These are phyloP conservation scores for Hemisphaericaspora xylofermentans DNA, from an alignment of 1,139 yeast species.

Conservation along the genomic window DNA sequence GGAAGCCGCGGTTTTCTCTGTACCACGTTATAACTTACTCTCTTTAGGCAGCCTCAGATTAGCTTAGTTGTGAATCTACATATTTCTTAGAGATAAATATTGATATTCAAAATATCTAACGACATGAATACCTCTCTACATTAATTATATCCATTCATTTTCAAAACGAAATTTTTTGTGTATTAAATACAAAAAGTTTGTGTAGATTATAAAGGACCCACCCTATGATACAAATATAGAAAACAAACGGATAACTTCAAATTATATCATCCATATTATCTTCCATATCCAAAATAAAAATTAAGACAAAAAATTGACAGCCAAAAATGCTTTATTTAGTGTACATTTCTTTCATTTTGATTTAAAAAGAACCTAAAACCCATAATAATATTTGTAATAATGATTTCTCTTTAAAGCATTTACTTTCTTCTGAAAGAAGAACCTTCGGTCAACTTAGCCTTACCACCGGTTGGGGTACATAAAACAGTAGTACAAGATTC, in stretches of 20 bases:
- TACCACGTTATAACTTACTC: no score
- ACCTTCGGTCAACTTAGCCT: slow-evolving; percentile 99
- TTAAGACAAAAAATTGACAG: not conserved
- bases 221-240: slow-evolving; percentile 7
- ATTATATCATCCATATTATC: not conserved
- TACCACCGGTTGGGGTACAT: slow-evolving; percentile 99
- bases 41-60: no score
- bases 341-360: no score
- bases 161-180: slow-evolving; percentile 5
- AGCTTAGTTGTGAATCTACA: no score
- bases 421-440: slow-evolving; percentile 99
- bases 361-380: not conserved
- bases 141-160: not conserved
- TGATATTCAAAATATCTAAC: no score
- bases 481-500: slow-evolving; percentile 97
- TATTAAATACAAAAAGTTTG: slow-evolving; percentile 8
- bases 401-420: slow-evolving; percentile 18
- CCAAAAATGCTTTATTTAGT: no score
- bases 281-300: slow-evolving; percentile 2
- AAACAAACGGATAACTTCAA: not conserved
- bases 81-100: not conserved
- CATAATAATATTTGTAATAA: not conserved
- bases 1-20: no score
- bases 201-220: slow-evolving; percentile 6
- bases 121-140: not conserved